phyloP scores from a whole-genome alignment of 208 protist genomes.

The Acanthamoeba royreba region DNA sequence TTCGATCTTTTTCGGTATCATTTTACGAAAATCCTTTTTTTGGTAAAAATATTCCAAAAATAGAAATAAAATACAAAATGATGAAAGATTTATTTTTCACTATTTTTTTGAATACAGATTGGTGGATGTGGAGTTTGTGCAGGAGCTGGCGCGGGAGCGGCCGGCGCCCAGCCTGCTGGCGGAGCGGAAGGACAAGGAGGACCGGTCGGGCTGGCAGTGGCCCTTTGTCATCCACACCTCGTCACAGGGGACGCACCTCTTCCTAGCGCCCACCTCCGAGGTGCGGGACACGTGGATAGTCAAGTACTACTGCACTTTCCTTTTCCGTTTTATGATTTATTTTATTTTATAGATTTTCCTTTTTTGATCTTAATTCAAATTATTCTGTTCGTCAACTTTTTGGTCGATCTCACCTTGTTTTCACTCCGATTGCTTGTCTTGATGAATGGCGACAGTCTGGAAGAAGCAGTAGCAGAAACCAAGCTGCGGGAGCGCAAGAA shows the following conservation, averaged over 20 bases:
- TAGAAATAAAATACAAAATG: no score
- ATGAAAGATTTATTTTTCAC: no score
- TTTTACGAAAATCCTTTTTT: not conserved
- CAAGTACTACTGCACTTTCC: not conserved
- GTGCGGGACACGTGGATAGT: not conserved
- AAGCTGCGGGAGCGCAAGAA: not conserved
- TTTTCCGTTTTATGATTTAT: not conserved
- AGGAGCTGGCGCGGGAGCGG: not conserved
- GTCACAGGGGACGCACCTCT: not conserved
- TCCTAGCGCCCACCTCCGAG: not conserved
- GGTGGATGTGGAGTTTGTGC: not conserved
- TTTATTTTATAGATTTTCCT: not conserved
- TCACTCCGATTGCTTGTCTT: no score
- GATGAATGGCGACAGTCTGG: no score
- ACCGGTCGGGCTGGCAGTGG: not conserved
- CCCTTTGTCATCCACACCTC: not conserved
- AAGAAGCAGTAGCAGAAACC: not conserved
- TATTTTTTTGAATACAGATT: no score
- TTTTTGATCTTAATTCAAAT: no score
- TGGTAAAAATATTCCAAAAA: not conserved
- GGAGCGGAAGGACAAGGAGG: not conserved
- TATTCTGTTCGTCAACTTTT: no score
- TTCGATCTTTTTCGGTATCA: not conserved
- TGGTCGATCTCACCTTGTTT: not conserved
- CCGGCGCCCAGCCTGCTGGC: not conserved